Percentiles rank a stretch among this genome's conserved stretches.
These are phyloP conservation scores for Conticribra weissflogii DNA, from an alignment of 108 stramenopile genomes.

Conservation along the genomic window DNA sequence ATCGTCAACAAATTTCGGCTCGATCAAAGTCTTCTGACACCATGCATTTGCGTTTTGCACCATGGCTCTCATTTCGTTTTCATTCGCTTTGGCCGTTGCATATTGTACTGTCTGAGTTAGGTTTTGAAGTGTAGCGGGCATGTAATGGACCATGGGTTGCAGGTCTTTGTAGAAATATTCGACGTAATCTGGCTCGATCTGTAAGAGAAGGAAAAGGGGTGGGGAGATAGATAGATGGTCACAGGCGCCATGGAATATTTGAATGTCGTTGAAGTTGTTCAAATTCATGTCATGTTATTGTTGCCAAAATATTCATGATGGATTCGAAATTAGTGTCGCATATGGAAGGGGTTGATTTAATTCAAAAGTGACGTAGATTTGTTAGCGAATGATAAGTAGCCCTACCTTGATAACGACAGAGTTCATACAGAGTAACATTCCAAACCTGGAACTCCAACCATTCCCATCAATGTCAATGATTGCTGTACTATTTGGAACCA, in stretches of 20 bases:
- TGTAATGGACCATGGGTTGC: constrained; percentile 50
- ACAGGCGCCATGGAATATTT: neutral
- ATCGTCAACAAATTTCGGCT: neutral
- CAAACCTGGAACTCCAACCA: constrained; percentile 48
- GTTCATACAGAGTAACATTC: constrained; percentile 45
- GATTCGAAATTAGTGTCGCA: too few relatives aligned
- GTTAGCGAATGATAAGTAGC: too few relatives aligned
- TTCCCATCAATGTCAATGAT: constrained; percentile 59
- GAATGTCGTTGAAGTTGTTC: neutral
- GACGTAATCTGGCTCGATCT: constrained; percentile 40
- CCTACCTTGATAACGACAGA: constrained; percentile 51
- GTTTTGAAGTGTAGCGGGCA: constrained; percentile 41
- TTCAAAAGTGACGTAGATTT: too few relatives aligned
- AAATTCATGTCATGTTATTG: neutral
- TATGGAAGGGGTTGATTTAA: too few relatives aligned
- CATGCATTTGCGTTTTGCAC: constrained; percentile 25
- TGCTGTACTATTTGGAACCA: constrained; percentile 40
- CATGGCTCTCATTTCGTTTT: constrained; percentile 12
- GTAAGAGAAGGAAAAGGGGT: neutral
- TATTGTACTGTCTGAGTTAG: constrained; percentile 16
- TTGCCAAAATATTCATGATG: too few relatives aligned
- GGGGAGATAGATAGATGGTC: neutral
- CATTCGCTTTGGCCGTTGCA: constrained; percentile 15
- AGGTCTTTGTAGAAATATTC: constrained; percentile 49
- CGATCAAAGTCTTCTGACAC: constrained; percentile 17